A percentile compares a stretch with the other conserved stretches of the same genome.
Conservation (phyloP, 2,329 filamentous ascomycete genomes). For the Epichloe gansuensis region DNA sequence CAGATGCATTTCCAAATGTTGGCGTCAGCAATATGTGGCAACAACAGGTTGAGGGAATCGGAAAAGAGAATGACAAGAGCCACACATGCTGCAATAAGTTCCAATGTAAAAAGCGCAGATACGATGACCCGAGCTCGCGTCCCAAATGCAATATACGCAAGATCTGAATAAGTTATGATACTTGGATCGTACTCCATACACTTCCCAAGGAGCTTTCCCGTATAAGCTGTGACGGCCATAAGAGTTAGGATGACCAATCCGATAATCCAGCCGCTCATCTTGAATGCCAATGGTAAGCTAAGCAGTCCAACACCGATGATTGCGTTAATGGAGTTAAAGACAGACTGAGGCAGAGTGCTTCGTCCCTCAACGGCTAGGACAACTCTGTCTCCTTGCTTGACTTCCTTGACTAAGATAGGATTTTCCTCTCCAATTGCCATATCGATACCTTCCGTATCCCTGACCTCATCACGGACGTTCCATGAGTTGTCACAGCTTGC, state of each 20-base stretch:
- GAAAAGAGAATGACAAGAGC: conserved; percentile 87
- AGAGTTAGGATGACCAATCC: conserved; percentile 64
- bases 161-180: conserved; percentile 86
- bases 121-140: conserved; percentile 67
- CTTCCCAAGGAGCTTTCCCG: conserved; percentile 69
- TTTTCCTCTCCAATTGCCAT: conserved; percentile 27
- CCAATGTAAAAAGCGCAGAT: conserved; percentile 75
- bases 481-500: conserved; percentile 27
- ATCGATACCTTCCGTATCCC: conserved; percentile 14
- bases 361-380: conserved; percentile 79
- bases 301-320: conserved; percentile 82
- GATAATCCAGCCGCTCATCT: conserved; percentile 77
- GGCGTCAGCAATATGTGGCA: conserved; percentile 53
- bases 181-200: conserved; percentile 78
- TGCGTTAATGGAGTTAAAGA: conserved; percentile 94
- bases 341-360: conserved; percentile 87
- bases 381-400: conserved; percentile 77
- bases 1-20: conserved; percentile 78
- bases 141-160: conserved; percentile 85
- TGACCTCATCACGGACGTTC: conserved; percentile 22
- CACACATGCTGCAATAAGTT: conserved; percentile 78
- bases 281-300: conserved; percentile 76
- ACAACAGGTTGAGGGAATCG: conserved; percentile 69
- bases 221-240: conserved; percentile 74
- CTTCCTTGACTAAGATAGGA: conserved; percentile 74